phyloP scores from a whole-genome alignment of 2,329 filamentous ascomycete species.

The Ascocoryne sarcoides region DNA sequence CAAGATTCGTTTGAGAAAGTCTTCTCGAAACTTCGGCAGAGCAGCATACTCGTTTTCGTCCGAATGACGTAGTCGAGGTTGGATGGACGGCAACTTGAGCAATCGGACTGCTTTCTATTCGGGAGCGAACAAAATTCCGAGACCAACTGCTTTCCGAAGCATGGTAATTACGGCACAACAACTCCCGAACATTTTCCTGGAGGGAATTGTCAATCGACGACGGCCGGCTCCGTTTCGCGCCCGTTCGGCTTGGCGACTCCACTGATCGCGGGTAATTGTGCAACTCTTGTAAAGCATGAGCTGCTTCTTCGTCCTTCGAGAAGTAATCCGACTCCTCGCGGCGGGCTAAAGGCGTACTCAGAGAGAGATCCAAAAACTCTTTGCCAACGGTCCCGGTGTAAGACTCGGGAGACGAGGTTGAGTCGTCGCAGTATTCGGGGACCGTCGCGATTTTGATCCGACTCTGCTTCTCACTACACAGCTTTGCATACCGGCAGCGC shows the following conservation, averaged over 20 bases:
- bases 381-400: constrained; percentile 46
- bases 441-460: constrained; percentile 47
- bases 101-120: constrained; percentile 30
- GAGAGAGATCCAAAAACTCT: constrained; percentile 40
- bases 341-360: constrained; percentile 39
- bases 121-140: constrained; percentile 23
- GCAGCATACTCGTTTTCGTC: constrained; percentile 59
- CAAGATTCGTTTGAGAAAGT: constrained; percentile 38
- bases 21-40: constrained; percentile 46
- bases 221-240: constrained; percentile 52
- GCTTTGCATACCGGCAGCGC: constrained; percentile 55
- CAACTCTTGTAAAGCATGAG: constrained; percentile 50
- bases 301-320: constrained; percentile 40
- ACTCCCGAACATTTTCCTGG: constrained; percentile 56
- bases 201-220: constrained; percentile 46
- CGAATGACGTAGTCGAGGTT: constrained; percentile 34
- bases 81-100: constrained; percentile 34
- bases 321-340: constrained; percentile 35
- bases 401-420: constrained; percentile 48
- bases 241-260: constrained; percentile 30
- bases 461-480: constrained; percentile 46
- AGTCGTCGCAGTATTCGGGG: constrained; percentile 45
- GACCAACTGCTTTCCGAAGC: constrained; percentile 19
- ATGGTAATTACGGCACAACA: constrained; percentile 37
- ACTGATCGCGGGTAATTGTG: constrained; percentile 42